Conservation (phyloP, 2,329 filamentous ascomycete species). For the Teratosphaeria destructans region DNA sequence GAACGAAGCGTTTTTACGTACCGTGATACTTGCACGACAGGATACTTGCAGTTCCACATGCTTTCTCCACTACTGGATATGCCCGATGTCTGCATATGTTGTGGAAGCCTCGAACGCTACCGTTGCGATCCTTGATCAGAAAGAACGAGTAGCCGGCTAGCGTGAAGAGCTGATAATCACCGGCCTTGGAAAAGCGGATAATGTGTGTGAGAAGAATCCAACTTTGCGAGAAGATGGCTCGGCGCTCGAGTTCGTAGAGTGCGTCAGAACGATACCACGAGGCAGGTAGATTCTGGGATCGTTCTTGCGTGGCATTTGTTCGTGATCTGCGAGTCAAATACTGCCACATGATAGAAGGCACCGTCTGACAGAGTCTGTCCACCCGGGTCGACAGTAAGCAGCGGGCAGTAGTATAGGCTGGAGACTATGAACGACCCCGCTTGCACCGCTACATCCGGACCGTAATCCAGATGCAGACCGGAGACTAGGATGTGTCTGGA, state of each 20-base stretch:
- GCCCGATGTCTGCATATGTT: slow-evolving; percentile 53
- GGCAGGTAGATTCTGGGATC: slow-evolving; percentile 21
- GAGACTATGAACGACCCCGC: neutral
- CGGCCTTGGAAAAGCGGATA: slow-evolving; percentile 39
- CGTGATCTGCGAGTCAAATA: neutral
- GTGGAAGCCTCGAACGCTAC: slow-evolving; percentile 48
- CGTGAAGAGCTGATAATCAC: slow-evolving; percentile 43
- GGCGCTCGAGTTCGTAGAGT: slow-evolving; percentile 38
- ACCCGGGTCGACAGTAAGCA: neutral
- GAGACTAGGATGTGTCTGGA: neutral
- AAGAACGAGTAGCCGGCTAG: slow-evolving; percentile 44
- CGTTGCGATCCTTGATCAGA: slow-evolving; percentile 38
- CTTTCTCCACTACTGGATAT: slow-evolving; percentile 45
- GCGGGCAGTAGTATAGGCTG: neutral
- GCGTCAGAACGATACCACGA: slow-evolving; percentile 32
- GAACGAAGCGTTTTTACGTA: neutral
- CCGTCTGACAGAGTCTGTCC: neutral
- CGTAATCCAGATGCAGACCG: neutral
- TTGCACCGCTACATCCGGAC: neutral
- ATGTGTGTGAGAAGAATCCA: slow-evolving; percentile 48
- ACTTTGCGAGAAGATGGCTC: slow-evolving; percentile 40
- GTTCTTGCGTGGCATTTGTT: slow-evolving; percentile 14
- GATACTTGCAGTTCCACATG: slow-evolving; percentile 41
- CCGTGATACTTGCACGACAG: slow-evolving; percentile 52
- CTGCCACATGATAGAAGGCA: neutral